Conservation (phyloP, 1,139 yeast genomes). For the Saccharomyces uvarum region DNA sequence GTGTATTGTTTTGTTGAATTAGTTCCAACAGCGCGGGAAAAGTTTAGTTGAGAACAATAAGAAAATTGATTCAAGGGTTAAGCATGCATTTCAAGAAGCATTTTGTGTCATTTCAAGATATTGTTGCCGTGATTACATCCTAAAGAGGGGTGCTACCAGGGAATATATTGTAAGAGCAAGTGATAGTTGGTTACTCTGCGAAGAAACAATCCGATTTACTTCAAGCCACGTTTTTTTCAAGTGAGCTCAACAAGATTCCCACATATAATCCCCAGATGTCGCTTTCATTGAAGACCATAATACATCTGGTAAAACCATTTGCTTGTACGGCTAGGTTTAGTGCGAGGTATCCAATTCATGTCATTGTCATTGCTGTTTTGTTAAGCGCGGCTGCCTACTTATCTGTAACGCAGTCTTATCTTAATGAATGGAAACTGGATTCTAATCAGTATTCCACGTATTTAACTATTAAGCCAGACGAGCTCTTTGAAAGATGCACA, state of each 20-base stretch:
- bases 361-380: conserved; percentile 64
- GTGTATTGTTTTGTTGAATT: not conserved
- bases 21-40: not conserved
- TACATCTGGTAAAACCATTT: conserved; percentile 23
- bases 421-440: conserved; percentile 32
- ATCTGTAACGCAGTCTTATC: conserved; percentile 71
- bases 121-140: not conserved
- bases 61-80: not conserved
- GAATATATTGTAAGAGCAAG: not conserved
- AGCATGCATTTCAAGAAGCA: not conserved
- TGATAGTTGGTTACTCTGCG: not conserved
- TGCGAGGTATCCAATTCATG: conserved; percentile 83
- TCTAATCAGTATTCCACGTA: conserved; percentile 15
- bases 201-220: not conserved
- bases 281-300: not conserved
- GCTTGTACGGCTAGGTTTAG: conserved; percentile 54
- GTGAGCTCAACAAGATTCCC: not conserved
- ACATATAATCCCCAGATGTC: not conserved
- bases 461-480: conserved; percentile 13
- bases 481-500: conserved; percentile 21
- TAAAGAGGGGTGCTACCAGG: not conserved
- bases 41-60: not conserved
- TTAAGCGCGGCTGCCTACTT: conserved; percentile 77
- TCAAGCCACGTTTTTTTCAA: not conserved
- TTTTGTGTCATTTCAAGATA: not conserved